Base-by-base conservation (phyloP, 1,139 yeast species). In the Saccharomyces hybrid region DNA sequence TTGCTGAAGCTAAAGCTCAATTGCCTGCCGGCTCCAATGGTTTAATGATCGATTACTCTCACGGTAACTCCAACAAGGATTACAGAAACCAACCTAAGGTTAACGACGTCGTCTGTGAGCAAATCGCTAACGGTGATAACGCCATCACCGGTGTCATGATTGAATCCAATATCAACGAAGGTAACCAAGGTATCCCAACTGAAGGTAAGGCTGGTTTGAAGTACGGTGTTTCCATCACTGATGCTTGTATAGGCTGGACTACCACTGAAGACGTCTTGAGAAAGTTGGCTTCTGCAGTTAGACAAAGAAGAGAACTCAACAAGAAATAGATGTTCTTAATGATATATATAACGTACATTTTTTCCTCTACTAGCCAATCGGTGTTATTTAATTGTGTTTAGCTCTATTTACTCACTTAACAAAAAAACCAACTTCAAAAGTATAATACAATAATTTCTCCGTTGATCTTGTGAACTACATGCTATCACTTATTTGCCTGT, bases 211-310 rank as follows among this genome's bases (percentile, higher is more conserved):
- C 76, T 16, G 83, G 83, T 50, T 81, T 93, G 75, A 86, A 89
- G 72, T 89, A 91, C 77, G 99, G 99, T 75, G 97, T 90, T 57
- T 86, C 96, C 55, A 89, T 93, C 72, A 93, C 99, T 56, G 99
- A 93, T 72, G 96, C 95, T 34, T 93, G 99, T 77, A 96, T 93
- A 54, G 78, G 86, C 55, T 90, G 96, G 95, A 96, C 88, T 60
- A 77, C 88, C 52, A 93, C 99, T 50, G 96, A 80, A 51, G 76
- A 70, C 30, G 91, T 91, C 83, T 82, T 93, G 69, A 80, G 76
- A 51, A 83, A 84, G 62, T 80, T 93, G 64, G 86, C 97, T 54
- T 79, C 74, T 52, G 96, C 98, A 55, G 97, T 91, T 48, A 81
- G 81, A 73, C 71, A 79, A 55, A 87, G 97, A 82, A 86, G 97